Conservation (phyloP, 164 flowering plant species). For the Brasenia schreberi region DNA sequence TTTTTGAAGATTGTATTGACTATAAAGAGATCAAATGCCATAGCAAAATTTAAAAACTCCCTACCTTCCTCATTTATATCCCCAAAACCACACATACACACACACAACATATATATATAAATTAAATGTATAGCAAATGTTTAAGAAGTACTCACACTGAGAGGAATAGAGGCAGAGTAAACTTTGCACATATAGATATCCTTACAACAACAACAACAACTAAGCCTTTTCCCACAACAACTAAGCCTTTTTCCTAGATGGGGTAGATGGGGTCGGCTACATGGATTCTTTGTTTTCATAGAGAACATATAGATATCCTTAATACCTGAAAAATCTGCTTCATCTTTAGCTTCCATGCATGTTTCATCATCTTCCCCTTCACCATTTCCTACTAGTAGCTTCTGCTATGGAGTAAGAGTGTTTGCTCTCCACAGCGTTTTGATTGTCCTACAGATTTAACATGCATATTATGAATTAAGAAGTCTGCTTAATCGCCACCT, state of each 20-base stretch:
- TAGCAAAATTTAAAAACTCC: too few species aligned
- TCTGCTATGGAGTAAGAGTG: slow-evolving; percentile 35
- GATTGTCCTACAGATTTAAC: slow-evolving; percentile 45
- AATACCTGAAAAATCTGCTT: slow-evolving; percentile 16
- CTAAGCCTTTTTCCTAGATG: too few species aligned
- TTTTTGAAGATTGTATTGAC: too few species aligned
- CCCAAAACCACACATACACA: too few species aligned
- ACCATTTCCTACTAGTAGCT: slow-evolving; percentile 33
- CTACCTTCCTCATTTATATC: too few species aligned
- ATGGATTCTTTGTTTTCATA: too few species aligned
- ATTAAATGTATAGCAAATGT: neutral
- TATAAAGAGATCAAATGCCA: too few species aligned
- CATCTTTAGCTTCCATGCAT: slow-evolving; percentile 20
- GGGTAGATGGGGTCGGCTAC: too few species aligned
- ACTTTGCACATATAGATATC: slow-evolving; percentile 37
- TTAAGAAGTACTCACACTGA: slow-evolving; percentile 30
- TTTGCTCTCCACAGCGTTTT: slow-evolving; percentile 72
- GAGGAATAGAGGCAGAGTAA: slow-evolving; percentile 42
- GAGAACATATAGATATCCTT: slow-evolving; percentile 45
- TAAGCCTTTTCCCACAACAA: too few species aligned
- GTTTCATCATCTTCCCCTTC: slow-evolving; percentile 34
- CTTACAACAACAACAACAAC: too few species aligned
- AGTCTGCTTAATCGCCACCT: neutral
- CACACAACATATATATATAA: too few species aligned
- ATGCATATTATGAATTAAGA: neutral